Percentiles rank a stretch among this genome's conserved stretches.
Conservation (phyloP, 768 basidiomycete species). For the Tubosaeta sp. region DNA sequence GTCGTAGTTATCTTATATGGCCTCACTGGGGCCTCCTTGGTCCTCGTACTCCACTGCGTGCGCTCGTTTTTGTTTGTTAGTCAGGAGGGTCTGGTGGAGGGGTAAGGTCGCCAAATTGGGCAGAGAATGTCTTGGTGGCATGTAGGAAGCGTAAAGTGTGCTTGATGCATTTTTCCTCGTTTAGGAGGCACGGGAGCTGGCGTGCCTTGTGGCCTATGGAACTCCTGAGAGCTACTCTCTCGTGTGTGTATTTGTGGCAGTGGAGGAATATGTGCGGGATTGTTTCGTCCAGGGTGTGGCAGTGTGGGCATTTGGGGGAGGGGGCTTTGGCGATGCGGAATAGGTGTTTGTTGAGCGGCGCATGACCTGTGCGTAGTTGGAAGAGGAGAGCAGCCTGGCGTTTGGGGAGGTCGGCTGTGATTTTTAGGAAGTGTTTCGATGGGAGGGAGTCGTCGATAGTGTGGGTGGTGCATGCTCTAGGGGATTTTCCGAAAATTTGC, state of each 20-base stretch:
- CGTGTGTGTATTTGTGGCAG: too few relatives aligned
- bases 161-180: background rate
- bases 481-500: background rate
- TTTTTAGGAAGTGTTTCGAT: background rate
- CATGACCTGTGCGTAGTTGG: slow-evolving; percentile 32
- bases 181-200: too few relatives aligned
- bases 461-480: background rate
- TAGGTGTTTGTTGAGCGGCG: slow-evolving; percentile 30
- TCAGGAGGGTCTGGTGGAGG: too few relatives aligned
- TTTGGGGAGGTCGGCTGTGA: background rate
- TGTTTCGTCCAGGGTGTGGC: too few relatives aligned
- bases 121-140: background rate
- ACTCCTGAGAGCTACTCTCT: too few relatives aligned
- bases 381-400: slow-evolving; percentile 10
- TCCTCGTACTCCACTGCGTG: too few relatives aligned
- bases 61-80: too few relatives aligned
- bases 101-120: too few relatives aligned
- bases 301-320: background rate
- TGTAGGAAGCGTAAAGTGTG: background rate
- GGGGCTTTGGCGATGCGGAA: slow-evolving; percentile 7
- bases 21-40: too few relatives aligned
- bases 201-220: too few relatives aligned
- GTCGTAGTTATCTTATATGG: too few relatives aligned
- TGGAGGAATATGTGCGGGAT: too few relatives aligned
- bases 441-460: background rate